Evolutionary conservation across 805 yeast genomes (phyloP).

Genomic region (Lipomyces kockii): DNA sequence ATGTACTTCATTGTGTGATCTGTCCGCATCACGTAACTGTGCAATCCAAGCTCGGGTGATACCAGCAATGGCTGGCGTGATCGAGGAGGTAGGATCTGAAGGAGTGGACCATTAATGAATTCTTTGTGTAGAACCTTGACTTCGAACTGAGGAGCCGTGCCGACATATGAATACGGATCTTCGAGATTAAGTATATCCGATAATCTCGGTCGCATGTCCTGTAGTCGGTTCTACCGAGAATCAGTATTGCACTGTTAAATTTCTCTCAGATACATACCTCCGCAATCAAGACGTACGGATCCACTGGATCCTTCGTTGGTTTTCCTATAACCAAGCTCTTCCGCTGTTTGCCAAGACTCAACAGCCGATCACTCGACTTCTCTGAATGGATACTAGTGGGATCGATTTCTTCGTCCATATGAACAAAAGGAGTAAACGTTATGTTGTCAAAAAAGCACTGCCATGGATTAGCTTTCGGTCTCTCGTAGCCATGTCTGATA

Average conservation of each 20-base stretch:
- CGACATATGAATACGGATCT: constrained; percentile 42
- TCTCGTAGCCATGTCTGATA: constrained; percentile 49
- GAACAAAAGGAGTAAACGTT: constrained; percentile 61
- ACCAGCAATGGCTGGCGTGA: constrained; percentile 41
- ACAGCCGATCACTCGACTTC: constrained; percentile 23
- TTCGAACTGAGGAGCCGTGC: constrained; percentile 37
- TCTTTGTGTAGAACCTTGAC: constrained; percentile 40
- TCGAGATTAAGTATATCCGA: constrained; percentile 37
- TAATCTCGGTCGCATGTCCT: constrained; percentile 45
- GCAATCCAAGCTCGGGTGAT: constrained; percentile 1
- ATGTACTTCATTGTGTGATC: constrained; percentile 34
- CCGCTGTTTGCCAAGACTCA: constrained; percentile 40
- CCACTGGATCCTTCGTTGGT: constrained; percentile 42
- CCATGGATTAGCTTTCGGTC: constrained; percentile 30
- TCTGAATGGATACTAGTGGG: constrained; percentile 16
- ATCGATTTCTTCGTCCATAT: constrained; percentile 47
- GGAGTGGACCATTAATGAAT: constrained; percentile 42
- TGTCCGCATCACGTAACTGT: constrained; percentile 6
- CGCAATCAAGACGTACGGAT: constrained; percentile 46
- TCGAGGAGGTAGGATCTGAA: constrained; percentile 48
- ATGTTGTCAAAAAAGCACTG: constrained; percentile 72
- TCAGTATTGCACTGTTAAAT: not conserved
- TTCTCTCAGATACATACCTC: constrained; percentile 2
- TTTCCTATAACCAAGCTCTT: constrained; percentile 45
- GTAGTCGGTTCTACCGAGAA: constrained; percentile 44